phyloP scores from a whole-genome alignment of 2,329 filamentous ascomycete species.

The Aureobasidium sp. region DNA sequence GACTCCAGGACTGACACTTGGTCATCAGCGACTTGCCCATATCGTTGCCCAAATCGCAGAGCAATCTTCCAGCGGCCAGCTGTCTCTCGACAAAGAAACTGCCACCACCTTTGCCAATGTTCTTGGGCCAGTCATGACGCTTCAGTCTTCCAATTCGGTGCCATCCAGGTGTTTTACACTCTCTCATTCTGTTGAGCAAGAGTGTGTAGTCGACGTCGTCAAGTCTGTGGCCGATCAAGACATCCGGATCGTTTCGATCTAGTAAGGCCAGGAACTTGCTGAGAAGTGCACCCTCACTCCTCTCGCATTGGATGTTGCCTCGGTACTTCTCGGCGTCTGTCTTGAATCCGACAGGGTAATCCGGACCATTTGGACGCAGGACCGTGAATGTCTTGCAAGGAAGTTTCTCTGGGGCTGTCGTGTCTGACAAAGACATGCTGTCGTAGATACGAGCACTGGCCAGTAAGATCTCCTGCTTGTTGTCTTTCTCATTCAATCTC shows the following conservation, averaged over 20 bases:
- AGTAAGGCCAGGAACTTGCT: conserved; percentile 85
- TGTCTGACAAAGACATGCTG: conserved; percentile 78
- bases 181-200: conserved; percentile 74
- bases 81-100: conserved; percentile 92
- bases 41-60: conserved; percentile 93
- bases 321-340: conserved; percentile 64
- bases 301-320: conserved; percentile 72
- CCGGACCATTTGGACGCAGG: conserved; percentile 65
- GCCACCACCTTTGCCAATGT: conserved; percentile 75
- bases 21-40: conserved; percentile 95
- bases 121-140: conserved; percentile 77
- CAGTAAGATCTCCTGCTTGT: conserved; percentile 92
- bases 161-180: conserved; percentile 91
- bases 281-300: conserved; percentile 76
- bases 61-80: conserved; percentile 76
- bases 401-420: conserved; percentile 79
- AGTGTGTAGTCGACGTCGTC: conserved; percentile 96
- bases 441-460: conserved; percentile 91
- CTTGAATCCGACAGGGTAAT: conserved; percentile 85
- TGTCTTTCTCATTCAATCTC: conserved; percentile 80
- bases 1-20: conserved; percentile 95
- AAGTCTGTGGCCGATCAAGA: conserved; percentile 88
- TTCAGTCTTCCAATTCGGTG: conserved; percentile 84
- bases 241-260: conserved; percentile 83
- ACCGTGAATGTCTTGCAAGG: conserved; percentile 87